Conservation (phyloP, 441 rosid genomes). For the Jatropha multifida region DNA sequence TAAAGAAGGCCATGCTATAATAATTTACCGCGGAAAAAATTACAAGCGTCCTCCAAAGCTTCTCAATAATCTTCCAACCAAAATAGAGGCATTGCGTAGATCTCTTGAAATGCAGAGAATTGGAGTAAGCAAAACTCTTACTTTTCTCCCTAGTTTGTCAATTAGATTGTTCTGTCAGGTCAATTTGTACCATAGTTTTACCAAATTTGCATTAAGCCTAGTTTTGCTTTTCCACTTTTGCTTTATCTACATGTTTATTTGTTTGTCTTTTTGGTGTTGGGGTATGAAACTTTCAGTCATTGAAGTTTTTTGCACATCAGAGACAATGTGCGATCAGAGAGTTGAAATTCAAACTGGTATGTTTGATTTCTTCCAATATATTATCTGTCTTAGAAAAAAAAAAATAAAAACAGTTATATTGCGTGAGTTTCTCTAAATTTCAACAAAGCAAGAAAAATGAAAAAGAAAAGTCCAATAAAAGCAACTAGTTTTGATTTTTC, state of each 20-base stretch:
- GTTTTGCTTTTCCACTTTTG: conserved; percentile 9
- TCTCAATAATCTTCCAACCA: conserved; percentile 58
- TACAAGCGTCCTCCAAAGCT: conserved; percentile 65
- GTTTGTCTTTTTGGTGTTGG: neutral
- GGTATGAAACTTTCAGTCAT: conserved; percentile 43
- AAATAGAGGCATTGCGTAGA: conserved; percentile 65
- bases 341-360: conserved; percentile 55
- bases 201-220: neutral
- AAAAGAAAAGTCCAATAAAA: neutral
- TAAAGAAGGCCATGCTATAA: conserved; percentile 70
- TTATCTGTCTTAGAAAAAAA: neutral
- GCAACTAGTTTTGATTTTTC: neutral
- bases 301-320: conserved; percentile 66
- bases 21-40: conserved; percentile 83
- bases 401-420: neutral
- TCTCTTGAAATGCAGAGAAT: conserved; percentile 73
- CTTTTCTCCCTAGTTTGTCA: conserved; percentile 7
- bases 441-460: neutral
- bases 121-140: conserved; percentile 55
- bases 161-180: neutral
- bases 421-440: neutral
- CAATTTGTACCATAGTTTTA: neutral
- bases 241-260: neutral
- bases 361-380: neutral
- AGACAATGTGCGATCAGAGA: conserved; percentile 47